These are phyloP conservation scores for Solanum commersonii DNA, from an alignment of 257 asterid species.

Conservation along the genomic window DNA sequence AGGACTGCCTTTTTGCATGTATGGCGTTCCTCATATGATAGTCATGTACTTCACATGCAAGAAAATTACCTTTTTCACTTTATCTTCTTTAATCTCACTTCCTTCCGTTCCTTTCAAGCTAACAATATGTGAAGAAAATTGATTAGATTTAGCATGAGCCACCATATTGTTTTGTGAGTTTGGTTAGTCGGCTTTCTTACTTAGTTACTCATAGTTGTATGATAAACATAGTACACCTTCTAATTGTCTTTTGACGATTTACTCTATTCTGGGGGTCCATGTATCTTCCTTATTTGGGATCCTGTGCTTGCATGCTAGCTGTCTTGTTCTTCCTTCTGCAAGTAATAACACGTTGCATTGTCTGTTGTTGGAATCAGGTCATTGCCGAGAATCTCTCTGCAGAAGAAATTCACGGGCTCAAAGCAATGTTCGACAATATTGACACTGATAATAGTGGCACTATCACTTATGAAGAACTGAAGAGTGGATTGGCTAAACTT, in stretches of 20 bases:
- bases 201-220: neutral
- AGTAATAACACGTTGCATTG: neutral
- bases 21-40: neutral
- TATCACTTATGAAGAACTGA: slow-evolving; percentile 80
- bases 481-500: slow-evolving; percentile 63
- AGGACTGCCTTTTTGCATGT: neutral
- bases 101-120: neutral
- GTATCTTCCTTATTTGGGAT: neutral
- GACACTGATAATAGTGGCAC: slow-evolving; percentile 85
- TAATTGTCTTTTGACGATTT: neutral
- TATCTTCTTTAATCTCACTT: neutral
- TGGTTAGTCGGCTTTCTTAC: neutral
- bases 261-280: neutral
- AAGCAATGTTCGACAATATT: slow-evolving; percentile 73
- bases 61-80: neutral
- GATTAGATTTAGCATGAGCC: neutral
- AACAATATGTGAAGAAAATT: neutral
- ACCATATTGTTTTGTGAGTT: neutral
- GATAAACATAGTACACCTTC: neutral
- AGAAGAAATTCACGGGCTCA: slow-evolving; percentile 83
- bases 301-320: neutral
- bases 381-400: slow-evolving; percentile 79
- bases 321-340: neutral
- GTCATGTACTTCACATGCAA: neutral
- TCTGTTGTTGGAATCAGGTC: slow-evolving; percentile 29